Evolutionary conservation across 495 filamentous ascomycete genomes (phyloP).

Genomic region (Rhypophila decipiens): DNA sequence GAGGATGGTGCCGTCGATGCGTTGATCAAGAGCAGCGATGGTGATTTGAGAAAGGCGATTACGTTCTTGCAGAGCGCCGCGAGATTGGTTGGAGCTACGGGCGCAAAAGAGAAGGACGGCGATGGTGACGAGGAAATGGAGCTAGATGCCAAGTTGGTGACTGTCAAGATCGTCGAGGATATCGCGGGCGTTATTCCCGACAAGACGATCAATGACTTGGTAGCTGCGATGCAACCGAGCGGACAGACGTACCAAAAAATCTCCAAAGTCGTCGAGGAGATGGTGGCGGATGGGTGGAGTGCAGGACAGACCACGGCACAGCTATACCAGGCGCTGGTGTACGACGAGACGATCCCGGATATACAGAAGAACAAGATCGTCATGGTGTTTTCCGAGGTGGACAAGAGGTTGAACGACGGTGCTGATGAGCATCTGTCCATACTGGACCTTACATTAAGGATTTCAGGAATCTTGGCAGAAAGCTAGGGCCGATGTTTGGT

Average conservation of each 20-base stretch:
- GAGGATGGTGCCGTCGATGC: constrained; percentile 76
- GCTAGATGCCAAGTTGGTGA: constrained; percentile 56
- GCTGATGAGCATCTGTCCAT: constrained; percentile 91
- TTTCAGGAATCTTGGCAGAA: constrained; percentile 64
- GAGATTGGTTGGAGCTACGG: constrained; percentile 60
- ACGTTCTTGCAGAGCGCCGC: constrained; percentile 93
- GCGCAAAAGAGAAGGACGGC: constrained; percentile 12
- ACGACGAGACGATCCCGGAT: constrained; percentile 75
- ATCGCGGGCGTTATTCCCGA: constrained; percentile 93
- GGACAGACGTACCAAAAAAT: constrained; percentile 65
- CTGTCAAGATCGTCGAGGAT: constrained; percentile 77
- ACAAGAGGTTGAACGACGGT: constrained; percentile 95
- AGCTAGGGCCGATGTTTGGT: constrained; percentile 20
- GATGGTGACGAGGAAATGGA: constrained; percentile 49
- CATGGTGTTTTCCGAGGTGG: constrained; percentile 81
- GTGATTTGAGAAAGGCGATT: constrained; percentile 91
- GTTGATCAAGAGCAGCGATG: constrained; percentile 81
- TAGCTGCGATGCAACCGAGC: constrained; percentile 72
- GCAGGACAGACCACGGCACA: constrained; percentile 79
- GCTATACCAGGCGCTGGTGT: constrained; percentile 78
- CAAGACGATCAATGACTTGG: constrained; percentile 58
- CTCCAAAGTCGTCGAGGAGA: constrained; percentile 70
- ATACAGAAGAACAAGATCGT: constrained; percentile 87
- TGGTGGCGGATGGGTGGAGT: constrained; percentile 97
- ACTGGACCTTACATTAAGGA: constrained; percentile 72